Evolutionary conservation across 2,329 filamentous ascomycete species (phyloP).

Genomic region (Trichoderma asperellum): DNA sequence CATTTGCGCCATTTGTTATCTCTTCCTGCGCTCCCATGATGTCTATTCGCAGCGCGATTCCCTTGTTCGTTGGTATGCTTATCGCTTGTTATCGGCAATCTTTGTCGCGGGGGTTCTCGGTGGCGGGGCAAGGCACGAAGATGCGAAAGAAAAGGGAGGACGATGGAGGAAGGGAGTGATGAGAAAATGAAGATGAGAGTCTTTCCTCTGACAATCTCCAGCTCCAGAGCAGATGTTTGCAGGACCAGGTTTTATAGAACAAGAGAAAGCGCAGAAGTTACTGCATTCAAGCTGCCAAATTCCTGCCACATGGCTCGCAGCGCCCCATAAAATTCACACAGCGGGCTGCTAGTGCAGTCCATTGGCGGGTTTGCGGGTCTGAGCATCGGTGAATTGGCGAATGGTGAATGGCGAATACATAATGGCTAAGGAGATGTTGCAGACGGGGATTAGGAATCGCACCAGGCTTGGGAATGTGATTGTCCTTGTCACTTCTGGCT

Average conservation of each 20-base stretch:
- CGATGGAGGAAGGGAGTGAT: too few species aligned
- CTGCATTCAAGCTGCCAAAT: neutral
- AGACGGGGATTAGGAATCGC: neutral
- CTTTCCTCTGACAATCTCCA: neutral
- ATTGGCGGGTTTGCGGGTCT: constrained; percentile 26
- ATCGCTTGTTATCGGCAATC: constrained; percentile 23
- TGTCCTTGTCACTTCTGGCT: neutral
- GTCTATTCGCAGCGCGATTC: neutral
- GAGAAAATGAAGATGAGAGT: neutral
- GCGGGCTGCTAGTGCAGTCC: constrained; percentile 17
- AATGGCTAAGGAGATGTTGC: neutral
- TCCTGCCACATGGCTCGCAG: neutral
- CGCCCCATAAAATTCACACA: neutral
- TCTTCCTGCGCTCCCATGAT: constrained; percentile 22
- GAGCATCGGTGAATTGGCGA: neutral
- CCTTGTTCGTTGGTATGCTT: neutral
- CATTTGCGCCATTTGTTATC: neutral
- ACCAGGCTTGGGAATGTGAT: neutral
- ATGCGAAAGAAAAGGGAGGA: neutral
- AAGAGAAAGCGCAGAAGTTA: neutral
- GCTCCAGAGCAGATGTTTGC: neutral
- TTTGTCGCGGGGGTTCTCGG: constrained; percentile 23
- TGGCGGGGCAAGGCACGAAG: neutral
- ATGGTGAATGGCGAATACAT: neutral
- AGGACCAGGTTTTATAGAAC: neutral